A percentile compares a stretch with the other conserved stretches of the same genome.
Evolutionary conservation across 768 basidiomycete genomes (phyloP).

Genomic region (Collybia nuda): DNA sequence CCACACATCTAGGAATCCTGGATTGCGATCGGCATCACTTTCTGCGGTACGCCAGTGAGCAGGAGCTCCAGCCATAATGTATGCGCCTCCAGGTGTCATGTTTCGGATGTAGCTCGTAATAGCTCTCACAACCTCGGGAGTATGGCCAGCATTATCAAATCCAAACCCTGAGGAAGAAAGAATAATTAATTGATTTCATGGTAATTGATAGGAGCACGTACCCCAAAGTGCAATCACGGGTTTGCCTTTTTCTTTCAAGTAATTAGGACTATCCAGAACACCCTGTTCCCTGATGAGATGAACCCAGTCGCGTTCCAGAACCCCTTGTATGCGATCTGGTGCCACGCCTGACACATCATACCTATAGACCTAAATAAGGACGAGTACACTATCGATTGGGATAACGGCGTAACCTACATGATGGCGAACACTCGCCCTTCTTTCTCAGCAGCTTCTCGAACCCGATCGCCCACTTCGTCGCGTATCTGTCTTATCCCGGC

Average conservation of each 20-base stretch:
- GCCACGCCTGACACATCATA: constrained; percentile 84
- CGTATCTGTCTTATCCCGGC: constrained; percentile 61
- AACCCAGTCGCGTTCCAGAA: constrained; percentile 72
- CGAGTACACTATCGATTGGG: constrained; percentile 1
- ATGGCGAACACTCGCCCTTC: constrained; percentile 83
- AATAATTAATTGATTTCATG: neutral
- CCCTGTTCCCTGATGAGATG: constrained; percentile 65
- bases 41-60: constrained; percentile 74
- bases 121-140: constrained; percentile 55
- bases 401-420: constrained; percentile 52
- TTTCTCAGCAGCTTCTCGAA: constrained; percentile 74
- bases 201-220: constrained; percentile 13
- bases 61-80: constrained; percentile 70
- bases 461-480: constrained; percentile 71
- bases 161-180: constrained; percentile 54
- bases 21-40: constrained; percentile 69
- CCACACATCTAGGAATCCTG: constrained; percentile 68
- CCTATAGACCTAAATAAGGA: constrained; percentile 38
- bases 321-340: constrained; percentile 61
- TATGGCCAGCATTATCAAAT: constrained; percentile 58
- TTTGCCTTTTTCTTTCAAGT: constrained; percentile 66
- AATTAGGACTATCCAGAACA: constrained; percentile 70
- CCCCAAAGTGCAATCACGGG: constrained; percentile 81
- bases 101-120: constrained; percentile 58
- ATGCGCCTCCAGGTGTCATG: constrained; percentile 70